phyloP scores from a whole-genome alignment of 768 basidiomycete genomes.

The Pleurotus tuoliensis region DNA sequence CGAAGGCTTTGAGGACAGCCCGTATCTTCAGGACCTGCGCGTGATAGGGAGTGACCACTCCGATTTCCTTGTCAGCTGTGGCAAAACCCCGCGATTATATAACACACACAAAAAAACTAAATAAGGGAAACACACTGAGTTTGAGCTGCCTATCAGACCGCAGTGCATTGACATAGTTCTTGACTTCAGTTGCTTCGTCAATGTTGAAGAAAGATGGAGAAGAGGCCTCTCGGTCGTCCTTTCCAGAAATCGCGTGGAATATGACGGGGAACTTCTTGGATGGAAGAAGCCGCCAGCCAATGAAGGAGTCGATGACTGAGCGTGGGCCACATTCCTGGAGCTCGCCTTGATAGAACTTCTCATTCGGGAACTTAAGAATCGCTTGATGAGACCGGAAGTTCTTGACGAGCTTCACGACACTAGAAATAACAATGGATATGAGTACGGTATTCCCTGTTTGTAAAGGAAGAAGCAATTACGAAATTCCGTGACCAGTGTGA shows the following conservation, averaged over 20 bases:
- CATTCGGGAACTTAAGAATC: constrained; percentile 55
- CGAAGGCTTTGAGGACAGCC: constrained; percentile 26
- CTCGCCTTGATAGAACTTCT: constrained; percentile 52
- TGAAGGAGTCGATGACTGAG: constrained; percentile 34
- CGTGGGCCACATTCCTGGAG: constrained; percentile 43
- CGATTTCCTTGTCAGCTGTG: constrained; percentile 48
- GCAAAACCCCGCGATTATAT: constrained; percentile 6
- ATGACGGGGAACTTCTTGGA: constrained; percentile 49
- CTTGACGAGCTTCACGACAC: constrained; percentile 56
- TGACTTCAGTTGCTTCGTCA: constrained; percentile 48
- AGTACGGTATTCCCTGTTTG: neutral
- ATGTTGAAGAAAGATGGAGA: constrained; percentile 68
- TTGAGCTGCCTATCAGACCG: constrained; percentile 30
- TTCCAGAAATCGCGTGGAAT: constrained; percentile 52
- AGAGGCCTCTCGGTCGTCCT: constrained; percentile 48
- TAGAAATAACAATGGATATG: constrained; percentile 16
- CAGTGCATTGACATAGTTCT: constrained; percentile 37
- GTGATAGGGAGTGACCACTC: constrained; percentile 68
- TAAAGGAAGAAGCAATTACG: constrained; percentile 21
- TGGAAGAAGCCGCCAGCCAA: constrained; percentile 33
- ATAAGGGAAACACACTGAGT: constrained; percentile 31
- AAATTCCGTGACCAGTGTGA: constrained; percentile 29
- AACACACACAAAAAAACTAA: constrained; percentile 9
- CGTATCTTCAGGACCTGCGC: constrained; percentile 56
- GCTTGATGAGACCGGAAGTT: constrained; percentile 55